phyloP scores from a whole-genome alignment of 108 stramenopile species.

The Fistulifera pelliculosa region DNA sequence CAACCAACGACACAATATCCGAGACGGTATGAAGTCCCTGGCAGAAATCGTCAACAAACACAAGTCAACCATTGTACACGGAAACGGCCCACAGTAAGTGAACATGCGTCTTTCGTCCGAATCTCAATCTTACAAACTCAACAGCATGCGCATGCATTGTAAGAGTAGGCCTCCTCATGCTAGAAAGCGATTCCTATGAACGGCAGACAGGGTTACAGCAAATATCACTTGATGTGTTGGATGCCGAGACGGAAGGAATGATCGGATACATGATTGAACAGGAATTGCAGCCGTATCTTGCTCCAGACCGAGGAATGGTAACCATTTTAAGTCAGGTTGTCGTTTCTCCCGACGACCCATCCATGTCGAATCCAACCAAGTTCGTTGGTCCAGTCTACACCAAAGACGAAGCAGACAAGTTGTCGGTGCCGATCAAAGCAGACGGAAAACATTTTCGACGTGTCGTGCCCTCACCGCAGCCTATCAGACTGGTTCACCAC shows the following conservation, averaged over 20 bases:
- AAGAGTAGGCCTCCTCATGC: slow-evolving; percentile 19
- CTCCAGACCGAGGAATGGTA: slow-evolving; percentile 22
- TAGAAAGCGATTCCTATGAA: slow-evolving; percentile 24
- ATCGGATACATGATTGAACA: slow-evolving; percentile 36
- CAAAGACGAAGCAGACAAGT: slow-evolving; percentile 5
- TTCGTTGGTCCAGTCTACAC: slow-evolving; percentile 26
- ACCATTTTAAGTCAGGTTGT: slow-evolving; percentile 30
- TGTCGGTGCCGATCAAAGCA: neutral
- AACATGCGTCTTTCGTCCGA: no score
- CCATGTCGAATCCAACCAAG: slow-evolving; percentile 33
- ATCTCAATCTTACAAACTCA: no score
- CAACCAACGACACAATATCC: neutral
- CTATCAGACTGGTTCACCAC: slow-evolving; percentile 39
- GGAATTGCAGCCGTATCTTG: slow-evolving; percentile 17
- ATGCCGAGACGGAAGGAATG: slow-evolving; percentile 39
- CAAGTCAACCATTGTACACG: neutral
- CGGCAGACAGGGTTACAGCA: slow-evolving; percentile 17
- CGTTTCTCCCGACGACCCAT: slow-evolving; percentile 23
- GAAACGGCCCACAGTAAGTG: slow-evolving; percentile 1
- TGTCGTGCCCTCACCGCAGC: slow-evolving; percentile 70
- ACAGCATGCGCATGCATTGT: no score
- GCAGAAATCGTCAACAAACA: neutral
- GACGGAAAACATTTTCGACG: slow-evolving; percentile 43
- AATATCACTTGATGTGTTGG: slow-evolving; percentile 26
- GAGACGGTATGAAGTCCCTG: neutral